These are phyloP conservation scores for Diaporthe sp. DNA, from an alignment of 2,329 filamentous ascomycete species.

Conservation along the genomic window DNA sequence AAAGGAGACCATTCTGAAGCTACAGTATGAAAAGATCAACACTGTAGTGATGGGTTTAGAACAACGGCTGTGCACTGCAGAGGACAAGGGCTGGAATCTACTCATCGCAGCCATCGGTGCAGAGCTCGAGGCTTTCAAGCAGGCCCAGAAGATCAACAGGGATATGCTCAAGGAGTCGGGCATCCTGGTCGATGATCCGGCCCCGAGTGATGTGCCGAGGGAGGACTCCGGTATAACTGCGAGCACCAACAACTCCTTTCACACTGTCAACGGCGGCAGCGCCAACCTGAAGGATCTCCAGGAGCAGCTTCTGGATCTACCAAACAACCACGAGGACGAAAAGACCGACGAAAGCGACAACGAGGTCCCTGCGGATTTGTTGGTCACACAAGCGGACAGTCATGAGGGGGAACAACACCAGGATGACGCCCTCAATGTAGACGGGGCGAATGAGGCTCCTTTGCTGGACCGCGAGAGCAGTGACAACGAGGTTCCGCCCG, in stretches of 20 bases:
- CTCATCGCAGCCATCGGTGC: slow-evolving; percentile 83
- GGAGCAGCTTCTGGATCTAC: slow-evolving; percentile 45
- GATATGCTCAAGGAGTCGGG: slow-evolving; percentile 51
- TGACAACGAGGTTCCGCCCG: slow-evolving; percentile 65
- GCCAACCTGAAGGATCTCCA: slow-evolving; percentile 53
- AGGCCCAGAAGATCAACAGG: slow-evolving; percentile 50
- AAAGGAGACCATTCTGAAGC: slow-evolving; percentile 55
- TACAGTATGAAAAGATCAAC: slow-evolving; percentile 70
- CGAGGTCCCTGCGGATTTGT: slow-evolving; percentile 58
- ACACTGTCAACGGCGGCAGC: slow-evolving; percentile 48
- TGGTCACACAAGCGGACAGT: slow-evolving; percentile 50
- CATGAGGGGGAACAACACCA: slow-evolving; percentile 37
- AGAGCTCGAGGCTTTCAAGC: slow-evolving; percentile 56
- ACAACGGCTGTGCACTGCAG: slow-evolving; percentile 66
- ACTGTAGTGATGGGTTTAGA: slow-evolving; percentile 69
- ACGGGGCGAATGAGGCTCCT: neutral
- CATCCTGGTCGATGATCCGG: slow-evolving; percentile 45
- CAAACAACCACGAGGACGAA: slow-evolving; percentile 43
- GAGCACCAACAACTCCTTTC: slow-evolving; percentile 39
- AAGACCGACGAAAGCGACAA: slow-evolving; percentile 51
- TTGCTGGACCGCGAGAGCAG: slow-evolving; percentile 50
- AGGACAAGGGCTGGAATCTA: slow-evolving; percentile 78
- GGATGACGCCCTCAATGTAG: neutral
- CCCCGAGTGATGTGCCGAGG: slow-evolving; percentile 37
- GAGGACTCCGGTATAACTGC: slow-evolving; percentile 30